Conservation (phyloP, 2,329 filamentous ascomycete genomes). For the Biscogniauxia marginata region DNA sequence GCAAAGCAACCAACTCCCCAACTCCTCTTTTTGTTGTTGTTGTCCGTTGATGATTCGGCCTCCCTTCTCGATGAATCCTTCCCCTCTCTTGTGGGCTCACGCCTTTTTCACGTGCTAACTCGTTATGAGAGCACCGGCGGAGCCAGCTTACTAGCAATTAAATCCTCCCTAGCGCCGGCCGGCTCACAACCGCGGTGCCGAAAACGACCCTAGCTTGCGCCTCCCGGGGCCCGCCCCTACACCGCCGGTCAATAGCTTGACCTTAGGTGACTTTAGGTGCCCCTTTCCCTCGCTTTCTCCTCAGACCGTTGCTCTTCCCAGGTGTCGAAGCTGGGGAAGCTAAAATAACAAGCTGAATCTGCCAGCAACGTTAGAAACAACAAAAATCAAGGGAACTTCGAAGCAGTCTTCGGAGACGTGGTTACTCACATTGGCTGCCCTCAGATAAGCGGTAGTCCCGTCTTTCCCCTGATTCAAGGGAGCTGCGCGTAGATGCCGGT, state of each 20-base stretch:
- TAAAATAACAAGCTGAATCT: slow-evolving; percentile 61
- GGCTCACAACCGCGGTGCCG: neutral
- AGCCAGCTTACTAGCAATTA: neutral
- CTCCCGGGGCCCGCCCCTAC: neutral
- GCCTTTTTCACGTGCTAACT: neutral
- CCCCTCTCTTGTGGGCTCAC: neutral
- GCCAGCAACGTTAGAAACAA: slow-evolving; percentile 13
- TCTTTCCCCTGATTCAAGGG: slow-evolving; percentile 30
- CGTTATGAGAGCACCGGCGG: neutral
- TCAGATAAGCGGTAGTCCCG: slow-evolving; percentile 22
- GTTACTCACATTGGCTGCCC: slow-evolving; percentile 25
- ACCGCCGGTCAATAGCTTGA: neutral
- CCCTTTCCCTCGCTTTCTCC: slow-evolving; percentile 34
- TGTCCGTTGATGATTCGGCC: neutral
- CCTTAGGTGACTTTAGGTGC: neutral
- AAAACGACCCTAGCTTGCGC: neutral
- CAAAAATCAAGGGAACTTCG: neutral
- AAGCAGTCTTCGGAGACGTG: neutral
- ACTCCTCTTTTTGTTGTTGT: neutral
- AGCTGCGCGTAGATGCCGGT: slow-evolving; percentile 37
- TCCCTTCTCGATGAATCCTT: neutral
- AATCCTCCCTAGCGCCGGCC: neutral
- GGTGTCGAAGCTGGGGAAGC: slow-evolving; percentile 71
- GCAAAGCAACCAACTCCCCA: neutral
- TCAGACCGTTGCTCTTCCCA: slow-evolving; percentile 52